These are phyloP conservation scores for Thinopyrum elongatum DNA, from an alignment of 176 grass and related monocot genomes.

Conservation along the genomic window DNA sequence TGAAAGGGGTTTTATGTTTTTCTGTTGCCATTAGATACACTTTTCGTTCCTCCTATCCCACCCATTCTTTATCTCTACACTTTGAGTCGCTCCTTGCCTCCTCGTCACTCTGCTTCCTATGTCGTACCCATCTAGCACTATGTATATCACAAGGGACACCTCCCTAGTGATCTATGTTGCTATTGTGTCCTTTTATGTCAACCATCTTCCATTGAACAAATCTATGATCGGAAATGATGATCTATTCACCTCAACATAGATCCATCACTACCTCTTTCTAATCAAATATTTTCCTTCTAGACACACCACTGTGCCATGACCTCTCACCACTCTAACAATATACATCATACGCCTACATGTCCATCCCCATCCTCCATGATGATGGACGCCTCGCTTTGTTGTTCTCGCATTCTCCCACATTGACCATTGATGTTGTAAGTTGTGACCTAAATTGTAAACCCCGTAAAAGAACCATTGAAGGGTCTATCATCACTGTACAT, in stretches of 20 bases:
- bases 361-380: neutral
- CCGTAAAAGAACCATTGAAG: neutral
- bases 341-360: neutral
- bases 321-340: neutral
- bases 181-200: neutral
- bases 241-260: neutral
- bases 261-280: neutral
- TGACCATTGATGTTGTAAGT: neutral
- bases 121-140: neutral
- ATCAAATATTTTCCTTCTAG: neutral
- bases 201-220: neutral
- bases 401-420: neutral
- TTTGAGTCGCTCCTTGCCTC: neutral
- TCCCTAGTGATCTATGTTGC: neutral
- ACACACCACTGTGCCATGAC: neutral
- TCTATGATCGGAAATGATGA: rapidly evolving
- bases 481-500: no score
- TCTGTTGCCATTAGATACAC: neutral
- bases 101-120: neutral
- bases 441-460: neutral
- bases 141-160: neutral
- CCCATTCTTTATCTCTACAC: neutral
- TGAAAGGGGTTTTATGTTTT: neutral
- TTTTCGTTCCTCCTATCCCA: neutral
- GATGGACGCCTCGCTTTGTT: neutral